Percentiles rank a stretch among this genome's conserved stretches.
phyloP scores from a whole-genome alignment of 352 stramenopile genomes.

The Globisporangium viniferum region DNA sequence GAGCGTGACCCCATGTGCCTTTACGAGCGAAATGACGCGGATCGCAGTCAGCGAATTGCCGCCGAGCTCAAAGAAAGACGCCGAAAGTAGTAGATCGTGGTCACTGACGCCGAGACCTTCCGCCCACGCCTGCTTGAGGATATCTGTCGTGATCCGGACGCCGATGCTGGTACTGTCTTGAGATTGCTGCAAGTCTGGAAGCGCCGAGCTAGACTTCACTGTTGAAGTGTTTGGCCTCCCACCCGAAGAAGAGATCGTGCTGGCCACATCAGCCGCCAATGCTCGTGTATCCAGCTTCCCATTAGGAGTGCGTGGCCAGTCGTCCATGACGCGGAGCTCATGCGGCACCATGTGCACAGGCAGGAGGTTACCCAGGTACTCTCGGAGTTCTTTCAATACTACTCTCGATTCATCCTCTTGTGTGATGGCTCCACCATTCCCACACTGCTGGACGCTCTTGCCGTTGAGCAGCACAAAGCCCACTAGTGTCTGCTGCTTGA shows the following conservation, averaged over 20 bases:
- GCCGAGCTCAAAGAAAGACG: constrained; percentile 67
- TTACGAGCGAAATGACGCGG: constrained; percentile 53
- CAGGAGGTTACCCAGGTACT: constrained; percentile 29
- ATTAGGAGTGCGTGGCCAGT: constrained; percentile 64
- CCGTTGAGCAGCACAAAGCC: constrained; percentile 45
- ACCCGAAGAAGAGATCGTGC: neutral
- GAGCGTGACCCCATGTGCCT: constrained; percentile 39
- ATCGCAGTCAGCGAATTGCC: constrained; percentile 66
- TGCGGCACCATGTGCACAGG: constrained; percentile 70
- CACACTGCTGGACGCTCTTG: neutral
- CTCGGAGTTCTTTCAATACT: constrained; percentile 14
- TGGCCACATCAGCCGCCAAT: constrained; percentile 19
- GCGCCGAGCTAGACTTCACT: neutral
- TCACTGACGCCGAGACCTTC: constrained; percentile 41
- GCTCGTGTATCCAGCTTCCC: constrained; percentile 64
- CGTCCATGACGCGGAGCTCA: constrained; percentile 34
- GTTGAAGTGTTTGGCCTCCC: neutral
- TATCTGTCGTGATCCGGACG: constrained; percentile 26
- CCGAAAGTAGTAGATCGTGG: constrained; percentile 22
- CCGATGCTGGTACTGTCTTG: constrained; percentile 17
- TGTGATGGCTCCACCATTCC: neutral
- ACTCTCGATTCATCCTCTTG: constrained; percentile 4
- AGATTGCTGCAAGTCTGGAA: neutral
- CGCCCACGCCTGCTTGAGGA: constrained; percentile 49
- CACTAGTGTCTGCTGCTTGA: constrained; percentile 32